These are phyloP conservation scores for Mitragyna speciosa DNA, from an alignment of 257 asterid genomes.

Conservation along the genomic window DNA sequence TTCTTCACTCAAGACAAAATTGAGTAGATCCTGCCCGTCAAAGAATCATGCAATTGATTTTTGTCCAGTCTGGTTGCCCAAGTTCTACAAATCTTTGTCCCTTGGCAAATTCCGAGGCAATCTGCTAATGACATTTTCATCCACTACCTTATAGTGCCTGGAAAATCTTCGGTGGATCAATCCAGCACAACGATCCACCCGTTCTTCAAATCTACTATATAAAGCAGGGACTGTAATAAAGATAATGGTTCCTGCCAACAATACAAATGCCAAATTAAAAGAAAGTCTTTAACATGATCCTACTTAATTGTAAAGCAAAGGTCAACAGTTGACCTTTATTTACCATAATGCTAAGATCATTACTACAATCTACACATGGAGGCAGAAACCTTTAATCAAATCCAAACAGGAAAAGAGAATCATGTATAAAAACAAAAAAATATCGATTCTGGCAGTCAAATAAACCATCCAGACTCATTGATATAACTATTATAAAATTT, in stretches of 20 bases:
- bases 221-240: constrained; percentile 77
- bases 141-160: constrained; percentile 77
- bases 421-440: background rate
- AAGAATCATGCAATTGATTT: background rate
- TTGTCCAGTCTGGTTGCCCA: background rate
- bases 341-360: background rate
- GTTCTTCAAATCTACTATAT: constrained; percentile 62
- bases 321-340: background rate
- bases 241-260: constrained; percentile 61
- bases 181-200: constrained; percentile 62
- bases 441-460: background rate
- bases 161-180: constrained; percentile 63
- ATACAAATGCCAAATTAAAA: constrained; percentile 7
- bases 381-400: background rate
- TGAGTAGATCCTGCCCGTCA: background rate
- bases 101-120: constrained; percentile 54
- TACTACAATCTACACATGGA: background rate
- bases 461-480: background rate
- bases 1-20: background rate
- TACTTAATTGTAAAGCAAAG: background rate
- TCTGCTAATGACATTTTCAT: constrained; percentile 70
- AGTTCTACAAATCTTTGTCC: constrained; percentile 54
- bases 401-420: background rate
- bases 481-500: background rate
- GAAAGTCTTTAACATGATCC: background rate